phyloP scores from a whole-genome alignment of 1,139 yeast species.

The Magnusiomyces suaveolens region DNA sequence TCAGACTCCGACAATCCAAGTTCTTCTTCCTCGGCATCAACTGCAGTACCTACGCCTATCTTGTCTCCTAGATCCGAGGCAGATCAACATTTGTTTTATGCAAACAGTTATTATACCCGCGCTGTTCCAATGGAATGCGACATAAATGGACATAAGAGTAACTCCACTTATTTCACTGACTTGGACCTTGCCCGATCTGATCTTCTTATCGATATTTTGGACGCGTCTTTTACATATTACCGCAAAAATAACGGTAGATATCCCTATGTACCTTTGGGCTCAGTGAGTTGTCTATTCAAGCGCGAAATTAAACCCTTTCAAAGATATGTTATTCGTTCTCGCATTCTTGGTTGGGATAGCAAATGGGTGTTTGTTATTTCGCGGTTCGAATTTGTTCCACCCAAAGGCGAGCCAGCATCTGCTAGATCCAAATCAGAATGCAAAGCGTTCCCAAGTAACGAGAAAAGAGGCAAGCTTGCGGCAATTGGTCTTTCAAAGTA shows the following conservation, averaged over 20 bases:
- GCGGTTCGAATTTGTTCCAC: conserved; percentile 39
- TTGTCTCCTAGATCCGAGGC: background rate
- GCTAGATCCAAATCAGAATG: background rate
- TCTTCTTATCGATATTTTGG: conserved; percentile 45
- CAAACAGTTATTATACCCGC: conserved; percentile 42
- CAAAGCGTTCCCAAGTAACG: conserved; percentile 20
- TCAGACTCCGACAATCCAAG: background rate
- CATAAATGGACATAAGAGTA: conserved; percentile 76
- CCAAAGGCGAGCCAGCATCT: background rate
- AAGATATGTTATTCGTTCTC: conserved; percentile 45
- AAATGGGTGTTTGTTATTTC: conserved; percentile 76
- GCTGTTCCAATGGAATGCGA: conserved; percentile 78
- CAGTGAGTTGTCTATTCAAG: conserved; percentile 57
- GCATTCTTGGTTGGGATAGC: conserved; percentile 73
- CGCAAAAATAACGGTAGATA: conserved; percentile 39
- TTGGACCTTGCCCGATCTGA: conserved; percentile 71
- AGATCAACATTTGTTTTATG: conserved; percentile 24
- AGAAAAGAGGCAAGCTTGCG: conserved; percentile 35
- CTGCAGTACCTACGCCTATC: background rate
- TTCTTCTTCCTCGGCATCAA: background rate
- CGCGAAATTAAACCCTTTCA: conserved; percentile 65
- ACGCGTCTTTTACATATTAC: conserved; percentile 24
- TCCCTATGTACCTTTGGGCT: conserved; percentile 74
- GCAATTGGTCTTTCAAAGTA: conserved; percentile 68
- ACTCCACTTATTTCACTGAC: conserved; percentile 78